Evolutionary conservation across 768 basidiomycete species (phyloP), one percentile per base, ranked within the genome.

Genomic region (Boletus subparvulus): DNA sequence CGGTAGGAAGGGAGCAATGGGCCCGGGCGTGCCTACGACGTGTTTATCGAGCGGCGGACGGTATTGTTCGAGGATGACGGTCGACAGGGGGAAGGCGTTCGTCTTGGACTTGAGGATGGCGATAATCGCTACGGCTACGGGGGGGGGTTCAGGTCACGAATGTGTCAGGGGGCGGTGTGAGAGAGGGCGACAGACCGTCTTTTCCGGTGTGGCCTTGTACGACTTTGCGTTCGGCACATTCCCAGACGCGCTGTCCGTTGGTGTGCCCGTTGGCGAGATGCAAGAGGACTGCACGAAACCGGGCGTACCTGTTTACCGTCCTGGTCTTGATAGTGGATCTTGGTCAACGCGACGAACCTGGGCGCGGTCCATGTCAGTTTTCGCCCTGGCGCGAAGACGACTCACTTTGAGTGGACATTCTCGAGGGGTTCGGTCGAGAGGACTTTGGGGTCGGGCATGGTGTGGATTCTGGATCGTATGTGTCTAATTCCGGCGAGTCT

Each of bases 21-120:
- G 32, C 2, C n/a, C 11, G 58, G 30, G 33, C 73, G 41, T 68
- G 85, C 92, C 94, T 56, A 96, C 80, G 56, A 90, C 80, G 60
- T 82, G 79, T 59, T 85, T 86, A 63, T 83, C 88, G 45, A 94
- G 79, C 0, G 95, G 92, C 0, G 96, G 94, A 26, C 96, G 85
- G 70, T 88, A 98, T 69, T 97, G 95, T 67, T 96, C 92, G 63
- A 97, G 85, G 61, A 98, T 77, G 52, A 96, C 81, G 5, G 90
- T 94, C 1, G 90, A 91, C 6, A 80, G 70, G 5, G 85, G 85
- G 64, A 92, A 93, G 3, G 83, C 80, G 57, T 82, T 78, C 9
- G 82, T 83, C 70, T 84, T 84, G 43, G 94, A 94, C 36, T 83
- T 81, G 44, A 98, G 77, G 28, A 97, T 74, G 14, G 92, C 85